Percentiles rank a stretch among this genome's conserved stretches.
phyloP scores from a whole-genome alignment of 192 early-diverging fungal species.

The Backusella psychrophila region DNA sequence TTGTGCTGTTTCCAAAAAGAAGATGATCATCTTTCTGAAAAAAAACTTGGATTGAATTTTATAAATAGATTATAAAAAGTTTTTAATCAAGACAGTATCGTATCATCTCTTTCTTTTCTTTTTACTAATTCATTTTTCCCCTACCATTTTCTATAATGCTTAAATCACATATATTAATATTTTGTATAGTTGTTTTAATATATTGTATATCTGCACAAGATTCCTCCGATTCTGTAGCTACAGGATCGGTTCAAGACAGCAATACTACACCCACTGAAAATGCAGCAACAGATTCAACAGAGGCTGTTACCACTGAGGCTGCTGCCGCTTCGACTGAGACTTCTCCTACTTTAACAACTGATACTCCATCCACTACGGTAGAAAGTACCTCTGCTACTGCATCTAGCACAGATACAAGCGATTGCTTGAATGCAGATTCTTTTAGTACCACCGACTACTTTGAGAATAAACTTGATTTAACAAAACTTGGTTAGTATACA shows the following conservation, averaged over 20 bases:
- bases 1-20: background rate
- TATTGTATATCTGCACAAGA: background rate
- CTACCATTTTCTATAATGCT: background rate
- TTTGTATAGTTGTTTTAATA: background rate
- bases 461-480: constrained; percentile 6
- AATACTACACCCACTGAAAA: background rate
- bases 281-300: background rate
- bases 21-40: background rate
- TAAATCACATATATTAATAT: background rate
- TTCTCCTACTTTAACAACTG: constrained; percentile 6
- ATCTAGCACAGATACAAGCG: background rate
- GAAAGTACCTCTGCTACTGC: constrained; percentile 9
- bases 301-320: background rate
- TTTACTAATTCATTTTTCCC: background rate
- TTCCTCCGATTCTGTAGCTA: background rate
- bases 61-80: constrained; percentile 2
- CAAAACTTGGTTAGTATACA: background rate
- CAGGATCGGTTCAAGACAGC: background rate
- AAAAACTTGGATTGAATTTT: background rate
- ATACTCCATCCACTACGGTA: background rate
- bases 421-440: constrained; percentile 14
- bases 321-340: background rate
- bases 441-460: constrained; percentile 12
- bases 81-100: background rate
- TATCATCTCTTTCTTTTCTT: constrained; percentile 1